These are phyloP conservation scores for Oenanthe javanica DNA, from an alignment of 140 eudicot genomes.

Conservation along the genomic window DNA sequence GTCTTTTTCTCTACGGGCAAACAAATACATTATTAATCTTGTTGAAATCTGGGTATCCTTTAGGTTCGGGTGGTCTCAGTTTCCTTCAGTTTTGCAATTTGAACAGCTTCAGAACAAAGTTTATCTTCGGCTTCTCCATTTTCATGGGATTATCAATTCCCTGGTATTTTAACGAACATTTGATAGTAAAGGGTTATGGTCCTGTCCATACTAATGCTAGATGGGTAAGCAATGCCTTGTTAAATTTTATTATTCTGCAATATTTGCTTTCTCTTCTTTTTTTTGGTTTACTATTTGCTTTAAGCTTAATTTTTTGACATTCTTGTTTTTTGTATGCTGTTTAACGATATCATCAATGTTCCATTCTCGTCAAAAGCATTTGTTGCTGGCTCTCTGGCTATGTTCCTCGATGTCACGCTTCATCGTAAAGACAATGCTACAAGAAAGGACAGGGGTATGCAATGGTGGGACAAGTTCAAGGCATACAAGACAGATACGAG, in stretches of 20 bases:
- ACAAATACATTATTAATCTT: neutral
- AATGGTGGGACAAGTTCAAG: slow-evolving; percentile 87
- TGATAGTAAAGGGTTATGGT: slow-evolving; percentile 54
- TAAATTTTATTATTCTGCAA: neutral
- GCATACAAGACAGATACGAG: slow-evolving; percentile 83
- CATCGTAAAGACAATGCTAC: slow-evolving; percentile 56
- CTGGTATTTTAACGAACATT: slow-evolving; percentile 86
- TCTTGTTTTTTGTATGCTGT: slow-evolving; percentile 27
- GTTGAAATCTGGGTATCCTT: slow-evolving; percentile 7
- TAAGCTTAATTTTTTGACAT: neutral
- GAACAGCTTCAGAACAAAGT: slow-evolving; percentile 86
- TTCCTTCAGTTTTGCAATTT: slow-evolving; percentile 88
- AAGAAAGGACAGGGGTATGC: slow-evolving; percentile 90
- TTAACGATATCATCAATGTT: slow-evolving; percentile 83
- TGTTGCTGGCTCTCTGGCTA: slow-evolving; percentile 70
- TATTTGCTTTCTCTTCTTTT: neutral
- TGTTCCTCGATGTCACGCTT: slow-evolving; percentile 62
- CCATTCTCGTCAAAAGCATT: slow-evolving; percentile 88
- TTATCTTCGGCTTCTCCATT: slow-evolving; percentile 80
- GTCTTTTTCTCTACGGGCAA: neutral
- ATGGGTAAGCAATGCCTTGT: slow-evolving; percentile 54
- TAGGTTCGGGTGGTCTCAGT: slow-evolving; percentile 90
- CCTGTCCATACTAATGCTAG: slow-evolving; percentile 85
- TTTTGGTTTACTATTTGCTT: neutral
- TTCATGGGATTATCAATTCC: slow-evolving; percentile 95